Base-by-base conservation (phyloP, 495 filamentous ascomycete species). In the Aspergillus homomorphus region DNA sequence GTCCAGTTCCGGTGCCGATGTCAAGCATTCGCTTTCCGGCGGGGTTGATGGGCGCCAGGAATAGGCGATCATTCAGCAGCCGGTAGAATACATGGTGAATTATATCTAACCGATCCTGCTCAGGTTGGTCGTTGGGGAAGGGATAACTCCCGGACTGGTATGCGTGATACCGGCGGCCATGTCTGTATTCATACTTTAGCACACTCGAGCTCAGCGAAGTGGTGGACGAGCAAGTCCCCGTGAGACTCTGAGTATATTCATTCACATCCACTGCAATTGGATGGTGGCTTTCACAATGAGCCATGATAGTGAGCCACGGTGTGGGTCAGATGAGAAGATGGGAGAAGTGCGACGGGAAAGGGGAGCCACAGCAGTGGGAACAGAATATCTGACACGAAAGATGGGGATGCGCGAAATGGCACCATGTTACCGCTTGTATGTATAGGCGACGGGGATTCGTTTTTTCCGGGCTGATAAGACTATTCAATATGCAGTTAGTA, bases 1-100 rank as follows among this genome's bases (percentile, higher is more conserved):
- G 69, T 2, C 83, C 82, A 22, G 64, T 67, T 1, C 63, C 66
- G 0, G 66, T 68, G 9, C 60, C 63, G 20, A 68, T 63, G 48
- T 69, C 62, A 7, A 67, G 56, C 15, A 67, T 49, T 5, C 56
- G 33, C 19, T 54, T 56, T 18, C 57, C 56, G 24, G 45, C 20
- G 16, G 51, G 53, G 42, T 61, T 26, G 46, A 66, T 59, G 4
- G 64, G 68, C 19, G 68, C 62, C n/a, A 65, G 54, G 46, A 61
- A 63, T 0, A 69, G 54, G 3, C 51, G 45, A 10, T 62, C 51
- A 10, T 64, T 52, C 26, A 67, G 20, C 14, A 53, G 23, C 3
- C 43, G 50, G 43, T 56, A 59, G 52, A 60, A 59, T 4, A 68
- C 45, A 26, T 62, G 53, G 33, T 69, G 62, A 18, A 64, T 30